Percentiles rank a stretch among this genome's conserved stretches.
These are phyloP conservation scores for Macrophomina tecta DNA, from an alignment of 2,329 filamentous ascomycete species.

Conservation along the genomic window DNA sequence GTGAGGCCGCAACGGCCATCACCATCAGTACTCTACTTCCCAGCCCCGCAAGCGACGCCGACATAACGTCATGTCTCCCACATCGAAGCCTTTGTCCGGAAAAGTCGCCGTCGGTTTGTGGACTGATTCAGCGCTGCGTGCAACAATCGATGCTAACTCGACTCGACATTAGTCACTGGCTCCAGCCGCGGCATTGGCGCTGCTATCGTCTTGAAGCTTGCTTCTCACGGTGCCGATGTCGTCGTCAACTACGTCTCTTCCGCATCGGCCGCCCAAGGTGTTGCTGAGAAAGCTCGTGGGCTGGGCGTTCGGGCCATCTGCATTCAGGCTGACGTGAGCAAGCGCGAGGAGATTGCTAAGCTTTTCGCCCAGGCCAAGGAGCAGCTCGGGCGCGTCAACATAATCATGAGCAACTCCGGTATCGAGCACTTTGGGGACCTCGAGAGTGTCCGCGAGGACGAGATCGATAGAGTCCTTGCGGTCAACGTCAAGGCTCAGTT, in stretches of 20 bases:
- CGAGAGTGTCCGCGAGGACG: conserved; percentile 60
- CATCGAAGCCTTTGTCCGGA: too few relatives aligned
- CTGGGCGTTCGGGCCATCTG: conserved; percentile 48
- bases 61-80: too few relatives aligned
- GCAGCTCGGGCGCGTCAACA: conserved; percentile 50
- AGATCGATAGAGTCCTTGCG: conserved; percentile 73
- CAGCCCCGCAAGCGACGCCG: too few relatives aligned
- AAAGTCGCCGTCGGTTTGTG: too few relatives aligned
- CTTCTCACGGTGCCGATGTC: conserved; percentile 49
- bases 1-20: too few relatives aligned
- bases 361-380: conserved; percentile 47
- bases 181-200: conserved; percentile 52
- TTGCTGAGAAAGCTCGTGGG: conserved; percentile 34
- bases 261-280: conserved; percentile 35
- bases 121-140: too few relatives aligned
- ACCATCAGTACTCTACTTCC: too few relatives aligned
- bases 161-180: conserved; percentile 36
- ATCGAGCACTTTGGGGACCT: conserved; percentile 72
- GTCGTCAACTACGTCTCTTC: conserved; percentile 58
- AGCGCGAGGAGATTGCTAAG: conserved; percentile 39
- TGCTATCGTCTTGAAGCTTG: conserved; percentile 50
- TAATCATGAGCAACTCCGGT: conserved; percentile 62
- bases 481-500: conserved; percentile 60
- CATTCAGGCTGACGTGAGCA: conserved; percentile 41
- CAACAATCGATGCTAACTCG: too few relatives aligned